These are phyloP conservation scores for Diplodia corticola DNA, from an alignment of 2,329 filamentous ascomycete genomes.

Conservation along the genomic window DNA sequence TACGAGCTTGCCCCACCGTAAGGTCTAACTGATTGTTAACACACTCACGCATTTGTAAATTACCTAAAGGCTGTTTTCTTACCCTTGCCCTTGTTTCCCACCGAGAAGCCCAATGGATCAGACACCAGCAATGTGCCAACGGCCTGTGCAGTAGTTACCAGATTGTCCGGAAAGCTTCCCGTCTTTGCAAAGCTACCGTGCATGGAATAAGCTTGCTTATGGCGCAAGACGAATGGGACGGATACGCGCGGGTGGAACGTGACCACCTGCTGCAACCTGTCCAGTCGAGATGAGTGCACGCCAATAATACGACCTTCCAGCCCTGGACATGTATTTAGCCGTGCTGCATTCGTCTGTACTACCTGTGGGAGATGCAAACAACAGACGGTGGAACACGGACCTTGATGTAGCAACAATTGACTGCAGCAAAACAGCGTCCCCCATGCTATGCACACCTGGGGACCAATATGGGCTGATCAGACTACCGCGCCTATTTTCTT, in stretches of 20 bases:
- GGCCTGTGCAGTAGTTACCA: background rate
- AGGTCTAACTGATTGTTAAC: background rate
- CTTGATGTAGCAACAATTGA: background rate
- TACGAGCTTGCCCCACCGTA: background rate
- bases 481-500: constrained; percentile 1
- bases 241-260: background rate
- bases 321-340: background rate
- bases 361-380: background rate
- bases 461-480: background rate
- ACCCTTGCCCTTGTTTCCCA: background rate
- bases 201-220: background rate
- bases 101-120: background rate
- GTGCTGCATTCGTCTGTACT: background rate
- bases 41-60: background rate
- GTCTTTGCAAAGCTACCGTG: background rate
- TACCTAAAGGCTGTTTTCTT: background rate
- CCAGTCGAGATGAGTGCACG: background rate
- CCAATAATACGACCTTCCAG: background rate
- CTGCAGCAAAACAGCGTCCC: background rate
- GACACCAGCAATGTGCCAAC: background rate
- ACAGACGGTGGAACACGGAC: background rate
- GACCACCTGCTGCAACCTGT: background rate
- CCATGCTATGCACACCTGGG: background rate
- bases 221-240: background rate
- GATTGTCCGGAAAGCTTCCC: background rate